phyloP scores from a whole-genome alignment of 1,284 basidiomycete species.

The Blastosporella zonata region DNA sequence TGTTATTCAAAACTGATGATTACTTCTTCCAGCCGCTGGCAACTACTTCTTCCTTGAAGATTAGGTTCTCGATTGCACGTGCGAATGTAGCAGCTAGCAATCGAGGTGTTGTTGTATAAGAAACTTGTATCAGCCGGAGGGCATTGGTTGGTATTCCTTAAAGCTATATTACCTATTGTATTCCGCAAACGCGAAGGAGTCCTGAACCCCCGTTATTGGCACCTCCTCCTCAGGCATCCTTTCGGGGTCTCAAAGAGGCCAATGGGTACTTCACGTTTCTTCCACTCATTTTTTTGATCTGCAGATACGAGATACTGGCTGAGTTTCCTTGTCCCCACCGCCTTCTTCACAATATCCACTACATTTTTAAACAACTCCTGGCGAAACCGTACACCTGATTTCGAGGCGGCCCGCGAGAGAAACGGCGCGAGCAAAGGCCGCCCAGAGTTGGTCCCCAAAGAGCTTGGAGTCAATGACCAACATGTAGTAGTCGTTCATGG shows the following conservation, averaged over 20 bases:
- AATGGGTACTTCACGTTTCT: not conserved
- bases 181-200: too few species aligned
- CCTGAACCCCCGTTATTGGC: too few species aligned
- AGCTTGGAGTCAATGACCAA: not conserved
- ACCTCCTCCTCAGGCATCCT: too few species aligned
- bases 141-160: not conserved
- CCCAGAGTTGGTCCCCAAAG: slow-evolving; percentile 5
- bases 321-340: slow-evolving; percentile 2
- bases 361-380: slow-evolving; percentile 3
- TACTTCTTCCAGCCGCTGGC: slow-evolving; percentile 51
- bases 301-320: not conserved
- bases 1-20: not conserved
- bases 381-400: not conserved
- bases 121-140: not conserved
- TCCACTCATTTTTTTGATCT: not conserved
- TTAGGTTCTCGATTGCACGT: slow-evolving; percentile 28
- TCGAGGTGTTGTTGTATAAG: not conserved
- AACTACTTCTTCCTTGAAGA: slow-evolving; percentile 93
- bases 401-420: not conserved
- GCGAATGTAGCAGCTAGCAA: slow-evolving; percentile 6
- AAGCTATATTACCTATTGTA: not conserved
- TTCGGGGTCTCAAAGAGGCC: not conserved
- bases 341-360: slow-evolving; percentile 3
- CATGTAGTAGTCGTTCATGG: slow-evolving; percentile 3
- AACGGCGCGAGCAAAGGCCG: not conserved